These are phyloP conservation scores for Phylloporus rhodoxanthus DNA, from an alignment of 768 basidiomycete species.

Conservation along the genomic window DNA sequence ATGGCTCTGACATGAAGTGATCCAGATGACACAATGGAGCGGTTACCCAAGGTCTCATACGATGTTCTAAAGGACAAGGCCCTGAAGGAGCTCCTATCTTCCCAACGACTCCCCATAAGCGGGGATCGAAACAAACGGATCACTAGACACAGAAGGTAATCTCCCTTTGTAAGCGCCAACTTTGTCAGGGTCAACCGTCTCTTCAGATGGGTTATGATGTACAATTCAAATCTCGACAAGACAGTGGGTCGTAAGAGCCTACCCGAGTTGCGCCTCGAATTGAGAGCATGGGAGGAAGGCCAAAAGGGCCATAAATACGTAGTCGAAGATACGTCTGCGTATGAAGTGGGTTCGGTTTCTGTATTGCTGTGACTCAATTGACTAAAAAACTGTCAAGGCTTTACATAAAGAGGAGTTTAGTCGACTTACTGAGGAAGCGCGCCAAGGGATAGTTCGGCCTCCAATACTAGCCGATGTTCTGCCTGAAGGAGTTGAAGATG, in stretches of 20 bases:
- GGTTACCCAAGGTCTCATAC: constrained; percentile 62
- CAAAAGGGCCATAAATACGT: constrained; percentile 32
- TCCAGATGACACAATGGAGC: constrained; percentile 35
- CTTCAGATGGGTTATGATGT: constrained; percentile 60
- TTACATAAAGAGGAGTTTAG: constrained; percentile 32
- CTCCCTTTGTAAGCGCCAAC: background rate
- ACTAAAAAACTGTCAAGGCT: constrained; percentile 3
- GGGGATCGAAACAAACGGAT: constrained; percentile 51
- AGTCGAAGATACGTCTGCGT: constrained; percentile 34
- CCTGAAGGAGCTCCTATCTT: constrained; percentile 49
- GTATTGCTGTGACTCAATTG: background rate
- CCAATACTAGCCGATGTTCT: background rate
- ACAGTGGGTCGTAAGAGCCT: constrained; percentile 42
- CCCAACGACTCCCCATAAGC: constrained; percentile 43
- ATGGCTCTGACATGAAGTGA: constrained; percentile 16
- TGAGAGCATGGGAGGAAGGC: constrained; percentile 55
- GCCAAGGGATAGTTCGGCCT: constrained; percentile 29
- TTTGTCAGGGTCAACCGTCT: background rate
- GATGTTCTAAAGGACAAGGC: constrained; percentile 56
- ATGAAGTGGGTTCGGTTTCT: constrained; percentile 33
- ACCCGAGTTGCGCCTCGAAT: constrained; percentile 43
- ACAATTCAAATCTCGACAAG: constrained; percentile 68
- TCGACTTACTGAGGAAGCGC: constrained; percentile 32
- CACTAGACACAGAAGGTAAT: constrained; percentile 56
- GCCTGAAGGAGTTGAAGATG: constrained; percentile 28